These are phyloP conservation scores for Amoebophrya sp. DNA, from an alignment of 169 alveolate species.

Conservation along the genomic window DNA sequence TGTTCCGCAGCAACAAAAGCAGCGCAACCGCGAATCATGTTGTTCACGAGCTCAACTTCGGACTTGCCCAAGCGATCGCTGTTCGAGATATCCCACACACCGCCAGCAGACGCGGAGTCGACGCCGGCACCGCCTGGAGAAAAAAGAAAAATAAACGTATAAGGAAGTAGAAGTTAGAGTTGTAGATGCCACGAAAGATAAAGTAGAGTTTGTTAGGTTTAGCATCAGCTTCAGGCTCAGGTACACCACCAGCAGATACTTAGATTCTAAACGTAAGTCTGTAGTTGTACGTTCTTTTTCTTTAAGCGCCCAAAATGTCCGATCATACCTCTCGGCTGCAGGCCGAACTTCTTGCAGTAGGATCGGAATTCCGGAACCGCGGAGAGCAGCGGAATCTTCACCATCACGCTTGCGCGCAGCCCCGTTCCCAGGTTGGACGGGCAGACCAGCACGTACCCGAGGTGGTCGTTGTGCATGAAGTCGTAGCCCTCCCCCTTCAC, in stretches of 20 bases:
- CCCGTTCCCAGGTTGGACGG: slow-evolving; percentile 47
- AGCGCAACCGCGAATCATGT: slow-evolving; percentile 11
- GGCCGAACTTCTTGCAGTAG: background rate
- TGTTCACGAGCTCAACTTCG: slow-evolving; percentile 26
- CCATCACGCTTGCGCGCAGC: slow-evolving; percentile 39
- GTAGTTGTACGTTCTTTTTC: no score
- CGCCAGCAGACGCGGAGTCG: no score
- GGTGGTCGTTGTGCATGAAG: slow-evolving; percentile 23
- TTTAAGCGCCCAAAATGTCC: no score
- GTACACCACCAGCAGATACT: no score
- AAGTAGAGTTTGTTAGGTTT: no score
- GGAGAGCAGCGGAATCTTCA: slow-evolving; percentile 23
- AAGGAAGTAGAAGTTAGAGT: no score
- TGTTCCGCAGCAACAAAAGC: slow-evolving; percentile 9
- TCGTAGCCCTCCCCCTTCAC: slow-evolving; percentile 25
- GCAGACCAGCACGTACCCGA: slow-evolving; percentile 35
- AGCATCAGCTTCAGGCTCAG: no score
- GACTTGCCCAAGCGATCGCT: slow-evolving; percentile 19
- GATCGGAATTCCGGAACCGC: background rate
- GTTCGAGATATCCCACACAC: slow-evolving; percentile 16
- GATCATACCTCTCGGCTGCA: slow-evolving; percentile 14
- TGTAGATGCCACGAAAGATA: no score
- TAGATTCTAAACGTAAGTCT: no score
- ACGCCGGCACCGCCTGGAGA: no score
- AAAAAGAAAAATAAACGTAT: no score